These are phyloP conservation scores for Plasmodium cynomolgi DNA, from an alignment of 169 alveolate genomes.

Conservation along the genomic window DNA sequence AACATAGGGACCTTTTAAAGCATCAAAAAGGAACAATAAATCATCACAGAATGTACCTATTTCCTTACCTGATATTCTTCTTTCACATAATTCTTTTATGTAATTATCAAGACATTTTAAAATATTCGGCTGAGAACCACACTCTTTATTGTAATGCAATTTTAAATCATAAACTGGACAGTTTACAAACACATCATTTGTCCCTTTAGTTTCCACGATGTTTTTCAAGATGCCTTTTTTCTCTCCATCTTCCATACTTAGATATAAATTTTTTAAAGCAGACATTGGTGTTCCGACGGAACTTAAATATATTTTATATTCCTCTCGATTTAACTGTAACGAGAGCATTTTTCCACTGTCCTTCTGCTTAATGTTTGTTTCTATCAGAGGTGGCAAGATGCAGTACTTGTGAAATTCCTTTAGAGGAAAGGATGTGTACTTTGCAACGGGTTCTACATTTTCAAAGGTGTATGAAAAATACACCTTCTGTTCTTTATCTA, in stretches of 20 bases:
- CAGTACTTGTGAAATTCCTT: slow-evolving; percentile 57
- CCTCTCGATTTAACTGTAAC: slow-evolving; percentile 25
- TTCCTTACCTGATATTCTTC: not conserved
- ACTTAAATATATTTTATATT: slow-evolving; percentile 45
- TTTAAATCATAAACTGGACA: slow-evolving; percentile 37
- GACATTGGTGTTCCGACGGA: slow-evolving; percentile 10
- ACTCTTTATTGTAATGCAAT: slow-evolving; percentile 39
- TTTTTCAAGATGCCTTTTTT: not conserved
- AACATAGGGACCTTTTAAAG: slow-evolving; percentile 4
- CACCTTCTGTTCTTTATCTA: slow-evolving; percentile 34
- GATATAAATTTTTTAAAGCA: slow-evolving; percentile 41
- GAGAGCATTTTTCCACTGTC: not conserved
- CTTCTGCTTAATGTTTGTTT: slow-evolving; percentile 16
- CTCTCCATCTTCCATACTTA: slow-evolving; percentile 8
- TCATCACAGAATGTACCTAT: slow-evolving; percentile 8
- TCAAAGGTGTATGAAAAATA: not conserved
- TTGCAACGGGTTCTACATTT: slow-evolving; percentile 24
- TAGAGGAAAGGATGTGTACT: slow-evolving; percentile 22
- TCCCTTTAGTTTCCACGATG: slow-evolving; percentile 6
- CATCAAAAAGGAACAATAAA: slow-evolving; percentile 28
- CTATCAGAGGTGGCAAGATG: slow-evolving; percentile 37
- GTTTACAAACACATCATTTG: not conserved
- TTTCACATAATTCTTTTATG: slow-evolving; percentile 17
- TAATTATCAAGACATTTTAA: slow-evolving; percentile 38
- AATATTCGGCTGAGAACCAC: not conserved